Percentiles rank a stretch among this genome's conserved stretches.
phyloP scores from a whole-genome alignment of 345 rosid species.

The Combretum micranthum region DNA sequence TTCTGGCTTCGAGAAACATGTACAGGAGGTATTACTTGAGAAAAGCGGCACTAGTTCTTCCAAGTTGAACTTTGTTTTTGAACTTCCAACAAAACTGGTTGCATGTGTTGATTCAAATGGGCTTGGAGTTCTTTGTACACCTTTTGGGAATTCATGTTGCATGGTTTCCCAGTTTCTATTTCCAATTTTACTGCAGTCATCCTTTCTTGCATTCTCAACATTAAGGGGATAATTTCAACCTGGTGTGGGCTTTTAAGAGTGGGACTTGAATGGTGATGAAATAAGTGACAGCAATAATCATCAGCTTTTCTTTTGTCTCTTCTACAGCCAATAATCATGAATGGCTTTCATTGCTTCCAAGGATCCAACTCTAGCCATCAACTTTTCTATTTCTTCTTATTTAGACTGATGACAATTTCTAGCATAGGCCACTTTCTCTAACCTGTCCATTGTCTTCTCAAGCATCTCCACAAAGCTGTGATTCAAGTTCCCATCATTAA shows the following conservation, averaged over 20 bases:
- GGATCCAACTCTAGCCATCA: too few species aligned
- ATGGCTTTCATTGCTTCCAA: too few species aligned
- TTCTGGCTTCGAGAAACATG: conserved; percentile 50
- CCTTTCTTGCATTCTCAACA: conserved; percentile 65
- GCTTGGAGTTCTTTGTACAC: conserved; percentile 49
- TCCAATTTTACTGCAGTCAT: conserved; percentile 51
- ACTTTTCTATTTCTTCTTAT: too few species aligned
- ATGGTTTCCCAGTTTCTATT: conserved; percentile 77
- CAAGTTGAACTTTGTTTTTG: too few species aligned
- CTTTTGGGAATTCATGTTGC: conserved; percentile 72
- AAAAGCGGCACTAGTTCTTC: too few species aligned
- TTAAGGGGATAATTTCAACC: conserved; percentile 52
- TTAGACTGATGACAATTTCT: too few species aligned
- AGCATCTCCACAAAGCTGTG: conserved; percentile 52
- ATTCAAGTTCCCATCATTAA: conserved; percentile 22
- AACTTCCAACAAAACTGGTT: too few species aligned
- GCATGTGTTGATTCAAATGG: too few species aligned
- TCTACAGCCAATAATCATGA: conserved; percentile 69
- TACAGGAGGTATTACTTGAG: too few species aligned
- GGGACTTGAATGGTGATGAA: conserved; percentile 44
- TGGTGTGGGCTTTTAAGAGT: conserved; percentile 52
- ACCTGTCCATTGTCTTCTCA: conserved; percentile 76
- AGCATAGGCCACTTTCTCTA: conserved; percentile 89
- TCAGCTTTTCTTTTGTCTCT: conserved; percentile 72
- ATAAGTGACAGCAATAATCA: conserved; percentile 37